Percentiles rank a stretch among this genome's conserved stretches.
phyloP scores from a whole-genome alignment of 2,329 filamentous ascomycete species.

The Hymenoscyphus occultus region DNA sequence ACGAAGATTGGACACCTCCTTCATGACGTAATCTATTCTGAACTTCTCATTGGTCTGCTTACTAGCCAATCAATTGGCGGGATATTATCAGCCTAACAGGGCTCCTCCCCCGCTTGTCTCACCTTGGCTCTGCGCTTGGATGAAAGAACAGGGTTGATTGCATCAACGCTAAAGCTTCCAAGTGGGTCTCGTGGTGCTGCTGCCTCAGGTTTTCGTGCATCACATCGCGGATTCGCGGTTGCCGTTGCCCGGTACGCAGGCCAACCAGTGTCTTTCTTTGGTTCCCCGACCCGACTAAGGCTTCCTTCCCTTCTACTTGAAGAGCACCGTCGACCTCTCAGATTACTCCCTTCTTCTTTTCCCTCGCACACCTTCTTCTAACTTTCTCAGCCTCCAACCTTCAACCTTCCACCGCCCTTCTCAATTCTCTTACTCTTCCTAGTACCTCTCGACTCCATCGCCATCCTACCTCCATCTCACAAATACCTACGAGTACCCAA shows the following conservation, averaged over 20 bases:
- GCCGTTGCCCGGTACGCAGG: background rate
- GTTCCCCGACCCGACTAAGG: constrained; percentile 8
- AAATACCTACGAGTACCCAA: background rate
- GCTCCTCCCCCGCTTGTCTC: background rate
- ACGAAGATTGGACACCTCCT: too few species aligned
- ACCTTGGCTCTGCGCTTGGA: background rate
- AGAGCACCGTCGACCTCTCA: constrained; percentile 17
- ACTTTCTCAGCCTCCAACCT: background rate
- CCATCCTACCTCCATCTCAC: background rate
- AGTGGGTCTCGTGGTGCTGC: background rate
- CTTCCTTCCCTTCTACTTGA: constrained; percentile 6
- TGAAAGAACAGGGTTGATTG: background rate
- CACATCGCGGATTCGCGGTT: constrained; percentile 3
- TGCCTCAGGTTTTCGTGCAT: background rate
- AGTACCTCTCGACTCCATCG: background rate
- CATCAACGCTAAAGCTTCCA: background rate
- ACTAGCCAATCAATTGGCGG: too few species aligned
- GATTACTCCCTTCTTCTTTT: constrained; percentile 10
- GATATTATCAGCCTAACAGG: background rate
- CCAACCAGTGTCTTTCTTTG: constrained; percentile 7
- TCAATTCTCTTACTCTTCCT: background rate
- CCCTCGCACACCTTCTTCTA: constrained; percentile 9
- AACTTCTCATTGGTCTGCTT: too few species aligned
- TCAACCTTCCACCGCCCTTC: background rate
- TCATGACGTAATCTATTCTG: too few species aligned